phyloP scores from a whole-genome alignment of 2,329 filamentous ascomycete genomes.

The Dactylellina parvicollis region DNA sequence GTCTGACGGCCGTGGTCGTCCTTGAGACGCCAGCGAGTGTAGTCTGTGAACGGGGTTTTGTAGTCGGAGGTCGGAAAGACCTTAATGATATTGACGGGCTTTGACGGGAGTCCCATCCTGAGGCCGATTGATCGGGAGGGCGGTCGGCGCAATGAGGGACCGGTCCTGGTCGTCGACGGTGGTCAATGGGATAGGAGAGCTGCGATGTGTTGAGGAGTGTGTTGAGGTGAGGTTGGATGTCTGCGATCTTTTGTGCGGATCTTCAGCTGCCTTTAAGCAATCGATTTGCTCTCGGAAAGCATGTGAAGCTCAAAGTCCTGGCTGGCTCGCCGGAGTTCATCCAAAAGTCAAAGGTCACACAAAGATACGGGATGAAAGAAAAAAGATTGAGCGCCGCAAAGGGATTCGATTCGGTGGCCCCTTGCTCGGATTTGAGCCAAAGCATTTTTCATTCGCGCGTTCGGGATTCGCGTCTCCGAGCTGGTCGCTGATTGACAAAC shows the following conservation, averaged over 20 bases:
- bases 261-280: conserved; percentile 2
- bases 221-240: conserved; percentile 13
- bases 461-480: conserved; percentile 28
- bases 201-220: conserved; percentile 1
- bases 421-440: conserved; percentile 7
- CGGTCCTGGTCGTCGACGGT: no score
- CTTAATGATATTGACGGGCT: conserved; percentile 3
- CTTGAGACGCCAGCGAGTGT: conserved; percentile 81
- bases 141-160: no score
- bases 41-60: conserved; percentile 70
- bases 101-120: conserved; percentile 43
- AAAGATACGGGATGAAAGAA: no score
- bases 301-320: conserved; percentile 39
- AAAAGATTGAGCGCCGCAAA: conserved; percentile 7
- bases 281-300: not conserved
- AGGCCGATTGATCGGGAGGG: not conserved
- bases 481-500: conserved; percentile 5
- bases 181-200: not conserved
- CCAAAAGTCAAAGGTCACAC: no score
- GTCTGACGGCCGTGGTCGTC: conserved; percentile 87
- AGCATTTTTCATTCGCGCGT: conserved; percentile 31
- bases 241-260: not conserved
- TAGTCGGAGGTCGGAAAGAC: conserved; percentile 28
- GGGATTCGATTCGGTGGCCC: not conserved
- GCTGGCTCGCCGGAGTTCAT: conserved; percentile 11